Conservation (phyloP, 2,329 filamentous ascomycete genomes). For the Penicillium sp. region DNA sequence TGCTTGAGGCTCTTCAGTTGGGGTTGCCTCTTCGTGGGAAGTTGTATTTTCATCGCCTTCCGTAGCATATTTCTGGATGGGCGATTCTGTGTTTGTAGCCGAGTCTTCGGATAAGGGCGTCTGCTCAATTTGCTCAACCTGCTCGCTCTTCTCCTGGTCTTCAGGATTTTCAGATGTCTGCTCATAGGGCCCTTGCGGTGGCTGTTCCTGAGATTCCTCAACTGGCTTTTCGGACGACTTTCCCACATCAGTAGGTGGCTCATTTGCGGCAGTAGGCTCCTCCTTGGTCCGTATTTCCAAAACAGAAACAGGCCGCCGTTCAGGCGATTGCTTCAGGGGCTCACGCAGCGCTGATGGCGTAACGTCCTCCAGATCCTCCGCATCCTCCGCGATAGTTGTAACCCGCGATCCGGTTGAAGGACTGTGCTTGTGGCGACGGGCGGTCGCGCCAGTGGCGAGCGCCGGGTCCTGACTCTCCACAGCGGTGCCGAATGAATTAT, state of each 20-base stretch:
- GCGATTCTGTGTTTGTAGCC: slow-evolving; percentile 5
- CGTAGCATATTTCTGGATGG: slow-evolving; percentile 3
- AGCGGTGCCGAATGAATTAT: slow-evolving; percentile 15
- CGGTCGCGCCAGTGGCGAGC: slow-evolving; percentile 63
- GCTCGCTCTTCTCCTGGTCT: not conserved
- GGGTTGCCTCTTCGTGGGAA: slow-evolving; percentile 2
- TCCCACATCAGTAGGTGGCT: not conserved
- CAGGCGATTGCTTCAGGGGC: slow-evolving; percentile 12
- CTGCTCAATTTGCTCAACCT: not conserved
- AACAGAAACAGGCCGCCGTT: slow-evolving; percentile 14
- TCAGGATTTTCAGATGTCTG: slow-evolving; percentile 2
- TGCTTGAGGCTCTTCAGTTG: slow-evolving; percentile 8
- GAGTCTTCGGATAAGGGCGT: not conserved
- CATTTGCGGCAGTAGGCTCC: not conserved
- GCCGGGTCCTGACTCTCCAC: slow-evolving; percentile 43
- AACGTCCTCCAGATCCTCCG: slow-evolving; percentile 63
- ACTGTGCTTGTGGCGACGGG: slow-evolving; percentile 78
- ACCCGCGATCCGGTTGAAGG: slow-evolving; percentile 76
- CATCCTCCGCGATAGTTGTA: slow-evolving; percentile 76
- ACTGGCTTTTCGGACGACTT: not conserved
- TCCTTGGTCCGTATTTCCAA: slow-evolving; percentile 2
- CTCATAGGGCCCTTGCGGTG: not conserved
- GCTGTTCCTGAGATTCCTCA: slow-evolving; percentile 2
- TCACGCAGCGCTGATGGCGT: slow-evolving; percentile 10
- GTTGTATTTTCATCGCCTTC: slow-evolving; percentile 6